phyloP scores from a whole-genome alignment of 2,329 filamentous ascomycete genomes.

The Fusarium sp. region DNA sequence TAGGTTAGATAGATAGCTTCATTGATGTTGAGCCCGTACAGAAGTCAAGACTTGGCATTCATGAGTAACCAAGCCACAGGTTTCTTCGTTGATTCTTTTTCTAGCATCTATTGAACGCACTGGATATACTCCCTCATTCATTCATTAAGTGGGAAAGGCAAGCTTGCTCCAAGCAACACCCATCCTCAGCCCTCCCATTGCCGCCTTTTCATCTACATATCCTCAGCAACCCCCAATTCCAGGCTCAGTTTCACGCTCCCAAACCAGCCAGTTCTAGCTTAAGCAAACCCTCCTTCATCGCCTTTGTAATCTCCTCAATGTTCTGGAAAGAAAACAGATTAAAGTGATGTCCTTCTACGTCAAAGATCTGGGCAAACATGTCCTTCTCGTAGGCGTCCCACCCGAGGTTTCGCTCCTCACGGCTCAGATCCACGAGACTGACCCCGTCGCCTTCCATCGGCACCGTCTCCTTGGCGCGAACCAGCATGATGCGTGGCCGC shows the following conservation, averaged over 20 bases:
- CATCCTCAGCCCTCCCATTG: background rate
- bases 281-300: conserved; percentile 38
- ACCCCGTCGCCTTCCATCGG: conserved; percentile 46
- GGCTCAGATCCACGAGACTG: conserved; percentile 57
- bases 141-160: background rate
- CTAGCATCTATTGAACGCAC: background rate
- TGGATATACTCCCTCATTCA: background rate
- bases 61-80: background rate
- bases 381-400: conserved; percentile 61
- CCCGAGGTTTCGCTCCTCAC: conserved; percentile 57
- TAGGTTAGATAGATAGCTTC: background rate
- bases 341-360: conserved; percentile 66
- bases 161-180: too few relatives aligned
- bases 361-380: conserved; percentile 59
- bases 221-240: background rate
- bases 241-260: background rate
- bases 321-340: conserved; percentile 55
- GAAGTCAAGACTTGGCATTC: background rate
- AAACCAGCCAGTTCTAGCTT: conserved; percentile 28
- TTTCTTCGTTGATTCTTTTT: too few relatives aligned
- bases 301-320: conserved; percentile 44
- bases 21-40: background rate
- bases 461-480: conserved; percentile 58
- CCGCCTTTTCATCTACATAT: background rate
- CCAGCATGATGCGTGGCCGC: conserved; percentile 57